Conservation (phyloP, 352 stramenopile species). For the Pythium graminicola region DNA sequence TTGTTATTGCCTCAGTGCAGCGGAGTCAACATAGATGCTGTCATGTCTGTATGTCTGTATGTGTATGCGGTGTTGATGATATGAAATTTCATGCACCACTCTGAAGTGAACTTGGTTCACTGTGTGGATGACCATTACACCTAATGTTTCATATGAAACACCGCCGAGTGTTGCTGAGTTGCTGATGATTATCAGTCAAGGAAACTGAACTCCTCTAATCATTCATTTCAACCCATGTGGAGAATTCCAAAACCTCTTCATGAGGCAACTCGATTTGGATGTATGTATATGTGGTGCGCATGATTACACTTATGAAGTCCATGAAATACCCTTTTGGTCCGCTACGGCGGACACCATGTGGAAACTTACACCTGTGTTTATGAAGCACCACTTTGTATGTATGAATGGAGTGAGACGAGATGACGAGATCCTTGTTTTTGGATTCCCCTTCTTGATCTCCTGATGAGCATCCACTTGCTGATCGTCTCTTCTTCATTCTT, state of each 20-base stretch:
- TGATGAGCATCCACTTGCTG: slow-evolving; percentile 73
- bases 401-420: slow-evolving; percentile 22
- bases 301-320: slow-evolving; percentile 46
- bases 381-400: slow-evolving; percentile 53
- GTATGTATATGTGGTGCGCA: slow-evolving; percentile 25
- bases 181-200: slow-evolving; percentile 19
- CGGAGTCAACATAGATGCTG: slow-evolving; percentile 82
- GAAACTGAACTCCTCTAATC: slow-evolving; percentile 18
- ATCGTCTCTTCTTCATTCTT: slow-evolving; percentile 23
- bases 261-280: slow-evolving; percentile 9
- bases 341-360: slow-evolving; percentile 62
- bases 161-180: slow-evolving; percentile 11
- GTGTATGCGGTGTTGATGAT: slow-evolving; percentile 65
- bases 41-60: slow-evolving; percentile 29
- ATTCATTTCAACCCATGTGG: slow-evolving; percentile 13
- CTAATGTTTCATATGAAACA: slow-evolving; percentile 56
- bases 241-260: slow-evolving; percentile 11
- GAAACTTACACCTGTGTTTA: slow-evolving; percentile 88
- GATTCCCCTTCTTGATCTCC: slow-evolving; percentile 83
- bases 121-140: slow-evolving; percentile 67
- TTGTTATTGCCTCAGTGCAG: slow-evolving; percentile 34
- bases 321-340: slow-evolving; percentile 82
- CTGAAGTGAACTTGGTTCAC: slow-evolving; percentile 38
- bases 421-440: slow-evolving; percentile 77
- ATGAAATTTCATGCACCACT: slow-evolving; percentile 86